Conservation (phyloP, 2,329 filamentous ascomycete genomes). For the Cercospora janseana region DNA sequence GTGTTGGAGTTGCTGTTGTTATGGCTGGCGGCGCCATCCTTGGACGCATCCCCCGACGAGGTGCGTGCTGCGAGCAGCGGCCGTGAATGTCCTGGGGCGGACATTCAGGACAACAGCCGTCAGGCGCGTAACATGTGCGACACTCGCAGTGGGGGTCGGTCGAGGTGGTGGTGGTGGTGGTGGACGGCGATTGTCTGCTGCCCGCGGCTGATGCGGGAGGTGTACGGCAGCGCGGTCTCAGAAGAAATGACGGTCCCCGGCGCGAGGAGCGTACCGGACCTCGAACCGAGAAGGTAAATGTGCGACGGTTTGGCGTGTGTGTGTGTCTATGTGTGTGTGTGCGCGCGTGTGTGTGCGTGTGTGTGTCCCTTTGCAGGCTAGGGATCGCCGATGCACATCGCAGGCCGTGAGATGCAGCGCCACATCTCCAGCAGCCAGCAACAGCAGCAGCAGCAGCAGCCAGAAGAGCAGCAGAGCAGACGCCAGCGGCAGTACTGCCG, state of each 20-base stretch:
- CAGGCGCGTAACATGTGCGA: slow-evolving; percentile 11
- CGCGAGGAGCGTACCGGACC: slow-evolving; percentile 7
- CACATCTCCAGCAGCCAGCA: no score
- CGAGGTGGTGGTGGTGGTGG: not conserved
- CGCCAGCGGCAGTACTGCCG: no score
- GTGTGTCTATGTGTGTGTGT: no score
- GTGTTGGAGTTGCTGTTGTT: slow-evolving; percentile 3
- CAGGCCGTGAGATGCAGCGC: slow-evolving; percentile 5
- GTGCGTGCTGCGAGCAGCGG: slow-evolving; percentile 28
- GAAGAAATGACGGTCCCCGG: no score
- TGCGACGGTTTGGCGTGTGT: no score
- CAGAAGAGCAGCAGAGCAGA: no score
- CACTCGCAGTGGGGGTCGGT: not conserved
- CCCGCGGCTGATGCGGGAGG: no score
- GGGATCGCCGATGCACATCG: slow-evolving; percentile 11
- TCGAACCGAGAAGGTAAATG: slow-evolving; percentile 2
- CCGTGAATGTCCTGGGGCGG: slow-evolving; percentile 20
- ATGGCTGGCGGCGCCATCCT: slow-evolving; percentile 22
- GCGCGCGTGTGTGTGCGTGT: no score
- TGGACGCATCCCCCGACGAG: slow-evolving; percentile 24
- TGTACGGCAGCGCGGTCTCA: not conserved
- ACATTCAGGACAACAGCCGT: slow-evolving; percentile 23
- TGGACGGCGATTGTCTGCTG: not conserved
- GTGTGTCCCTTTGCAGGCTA: slow-evolving; percentile 1
- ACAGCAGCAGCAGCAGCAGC: no score